Evolutionary conservation across 139 green algal genomes (phyloP), one percentile per base, ranked within the genome.

Genomic region (Chlorella sp.): DNA sequence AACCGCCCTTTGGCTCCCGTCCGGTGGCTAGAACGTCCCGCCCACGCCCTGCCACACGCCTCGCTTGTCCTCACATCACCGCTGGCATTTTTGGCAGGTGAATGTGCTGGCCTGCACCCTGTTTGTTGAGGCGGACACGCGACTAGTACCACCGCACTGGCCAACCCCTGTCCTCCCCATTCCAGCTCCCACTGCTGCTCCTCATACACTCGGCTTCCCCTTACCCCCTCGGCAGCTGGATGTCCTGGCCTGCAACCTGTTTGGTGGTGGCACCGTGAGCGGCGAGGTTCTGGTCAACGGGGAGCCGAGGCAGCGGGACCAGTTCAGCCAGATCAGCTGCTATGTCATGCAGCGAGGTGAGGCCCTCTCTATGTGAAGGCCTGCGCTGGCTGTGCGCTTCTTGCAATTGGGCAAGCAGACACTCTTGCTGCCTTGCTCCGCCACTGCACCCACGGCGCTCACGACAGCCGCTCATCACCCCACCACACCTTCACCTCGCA

Each of bases 261-360:
- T 75, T 80, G 81, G 64, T 18, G 83, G 89, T 36, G 76, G 83
- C 28, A 42, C 4, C 30, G 86, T 90, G 19, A n/a, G 87, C 15
- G 95, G 95, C 1, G 40, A 86, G 28, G 86, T 97, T 42, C 40
- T 93, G 39, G 91, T 97, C 48, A 95, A 96, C 80, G 94, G 92
- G 26, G 30, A 34, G 22, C 89, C 90, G 3, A 77, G 89, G 15
- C 30, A 68, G 28, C 36, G 28, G 7, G 36, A 86, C 0, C 37
- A 68, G 37, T 95, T 96, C 42, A 32, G 37, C 0, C 32, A 79
- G 22, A 86, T 92, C 48, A 88, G 66, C 61, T 95, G 94, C 87
- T 97, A 97, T 71, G 95, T 97, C 32, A 89, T 95, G 87, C 94
- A 96, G 89, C 85, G 90, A 68, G 78, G 86, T 88, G 84, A 40